These are phyloP conservation scores for Aspergillus conjunctus DNA, from an alignment of 495 filamentous ascomycete genomes.

Conservation along the genomic window DNA sequence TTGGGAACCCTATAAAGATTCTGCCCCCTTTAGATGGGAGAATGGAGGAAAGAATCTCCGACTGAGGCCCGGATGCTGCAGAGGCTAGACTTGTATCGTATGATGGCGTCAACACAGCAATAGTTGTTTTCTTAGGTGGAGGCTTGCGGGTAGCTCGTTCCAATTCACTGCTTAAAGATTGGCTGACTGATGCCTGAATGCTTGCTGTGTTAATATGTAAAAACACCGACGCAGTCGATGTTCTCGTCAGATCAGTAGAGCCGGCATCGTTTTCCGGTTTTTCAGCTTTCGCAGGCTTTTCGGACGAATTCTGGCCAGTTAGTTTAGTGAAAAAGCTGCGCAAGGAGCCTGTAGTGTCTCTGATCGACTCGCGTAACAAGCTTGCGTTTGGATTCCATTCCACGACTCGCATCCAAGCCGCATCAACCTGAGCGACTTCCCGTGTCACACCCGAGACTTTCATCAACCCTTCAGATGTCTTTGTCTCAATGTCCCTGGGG, in stretches of 20 bases:
- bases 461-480: constrained; percentile 84
- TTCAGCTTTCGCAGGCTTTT: constrained; percentile 35
- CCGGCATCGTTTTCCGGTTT: constrained; percentile 36
- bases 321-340: constrained; percentile 81
- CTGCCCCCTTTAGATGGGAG: constrained; percentile 83
- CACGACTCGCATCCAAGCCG: constrained; percentile 84
- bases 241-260: constrained; percentile 63
- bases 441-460: constrained; percentile 70
- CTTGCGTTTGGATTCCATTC: constrained; percentile 71
- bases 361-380: constrained; percentile 41
- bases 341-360: constrained; percentile 59
- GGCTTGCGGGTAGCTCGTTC: constrained; percentile 97
- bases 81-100: constrained; percentile 78
- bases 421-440: constrained; percentile 87
- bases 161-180: constrained; percentile 76
- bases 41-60: constrained; percentile 87
- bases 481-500: constrained; percentile 76
- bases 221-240: constrained; percentile 75
- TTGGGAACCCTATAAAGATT: constrained; percentile 97
- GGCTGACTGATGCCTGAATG: constrained; percentile 69
- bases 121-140: constrained; percentile 79
- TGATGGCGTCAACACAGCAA: constrained; percentile 86
- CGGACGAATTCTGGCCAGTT: constrained; percentile 47
- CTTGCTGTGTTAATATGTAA: constrained; percentile 82
- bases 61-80: constrained; percentile 57